Evolutionary conservation across 2,329 filamentous ascomycete genomes (phyloP), one percentile per base, ranked within the genome.

Genomic region (Lasiodiplodia gonubiensis): DNA sequence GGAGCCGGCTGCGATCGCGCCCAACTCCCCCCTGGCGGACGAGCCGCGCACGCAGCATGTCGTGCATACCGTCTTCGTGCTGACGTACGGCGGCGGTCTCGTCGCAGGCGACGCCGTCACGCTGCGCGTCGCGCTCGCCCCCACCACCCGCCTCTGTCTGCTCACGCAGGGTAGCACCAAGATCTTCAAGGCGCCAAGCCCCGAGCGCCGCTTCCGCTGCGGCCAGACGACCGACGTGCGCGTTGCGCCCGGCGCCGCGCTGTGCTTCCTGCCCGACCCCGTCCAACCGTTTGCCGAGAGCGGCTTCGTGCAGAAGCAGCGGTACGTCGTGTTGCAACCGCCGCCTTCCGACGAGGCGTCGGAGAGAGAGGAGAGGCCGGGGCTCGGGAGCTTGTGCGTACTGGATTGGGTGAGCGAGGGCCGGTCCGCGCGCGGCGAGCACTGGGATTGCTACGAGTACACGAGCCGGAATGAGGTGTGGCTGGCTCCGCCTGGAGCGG

Each of bases 341-440:
- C 63, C 16, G 8, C 48, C 14, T 10, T 33, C 30, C 2, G 11
- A 35, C 16, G 42, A 39, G 27, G 53, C 14, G 7, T 33, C 30
- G 3, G 11, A 35, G 12, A 33, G 30, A 14, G 53, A 16, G 16
- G 51, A 42, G 10, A 12, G 33, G 46, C 18, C 14, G 27, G 55
- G 25, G 25, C 30, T 42, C 3, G 66, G 68, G 71, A 80, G 90
- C 49, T 80, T 98, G 16, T 96, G 93, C 75, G 85, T 97, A 2
- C 82, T 97, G 54, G 95, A 99, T 78, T 99, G 95, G 95, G 93
- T 98, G 7, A 96, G 90, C 2, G 92, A 94, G 74, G 95, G 95
- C 8, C 88, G 95, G 21, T 88, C 85, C 4, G 94, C 95, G 4
- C 87, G 92, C 55, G 94, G 93, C 27, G 95, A 99, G 80, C 86